Conservation (phyloP, 2,329 filamentous ascomycete species). For the Penicillium sp. region DNA sequence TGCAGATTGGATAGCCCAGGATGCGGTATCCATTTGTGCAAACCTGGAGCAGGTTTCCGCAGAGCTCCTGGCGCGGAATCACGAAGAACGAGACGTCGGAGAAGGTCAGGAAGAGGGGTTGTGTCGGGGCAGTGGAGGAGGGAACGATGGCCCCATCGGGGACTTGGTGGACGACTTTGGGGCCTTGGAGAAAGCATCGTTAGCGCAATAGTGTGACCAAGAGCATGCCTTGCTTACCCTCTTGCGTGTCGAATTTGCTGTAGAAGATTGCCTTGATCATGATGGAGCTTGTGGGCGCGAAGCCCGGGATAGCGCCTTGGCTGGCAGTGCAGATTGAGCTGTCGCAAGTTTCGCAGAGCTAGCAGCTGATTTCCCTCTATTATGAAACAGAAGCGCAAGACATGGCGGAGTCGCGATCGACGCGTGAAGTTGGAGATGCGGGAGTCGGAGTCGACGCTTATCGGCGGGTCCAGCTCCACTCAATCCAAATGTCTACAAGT, state of each 20-base stretch:
- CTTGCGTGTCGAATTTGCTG: slow-evolving; percentile 64
- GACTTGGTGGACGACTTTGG: slow-evolving; percentile 65
- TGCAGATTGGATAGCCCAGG: slow-evolving; percentile 85
- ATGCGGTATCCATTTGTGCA: slow-evolving; percentile 74
- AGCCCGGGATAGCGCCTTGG: neutral
- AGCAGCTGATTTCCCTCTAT: neutral
- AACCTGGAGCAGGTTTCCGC: slow-evolving; percentile 79
- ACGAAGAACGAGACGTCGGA: slow-evolving; percentile 86
- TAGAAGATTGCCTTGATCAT: slow-evolving; percentile 68
- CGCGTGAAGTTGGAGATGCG: slow-evolving; percentile 1
- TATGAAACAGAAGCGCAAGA: neutral
- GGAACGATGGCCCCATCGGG: slow-evolving; percentile 59
- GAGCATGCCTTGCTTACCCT: slow-evolving; percentile 39
- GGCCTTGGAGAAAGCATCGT: slow-evolving; percentile 44
- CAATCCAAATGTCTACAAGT: neutral
- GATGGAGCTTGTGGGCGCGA: slow-evolving; percentile 20
- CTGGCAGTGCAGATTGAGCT: neutral
- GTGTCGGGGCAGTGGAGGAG: slow-evolving; percentile 44
- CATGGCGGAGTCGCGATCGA: neutral
- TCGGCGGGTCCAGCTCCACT: slow-evolving; percentile 11
- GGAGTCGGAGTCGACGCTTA: slow-evolving; percentile 7
- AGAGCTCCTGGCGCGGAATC: slow-evolving; percentile 92
- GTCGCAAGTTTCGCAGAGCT: neutral
- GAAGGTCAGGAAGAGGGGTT: slow-evolving; percentile 77
- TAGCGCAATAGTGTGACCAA: neutral